These are phyloP conservation scores for Vaccinium myrtillus DNA, from an alignment of 148 eudicot species.

Conservation along the genomic window DNA sequence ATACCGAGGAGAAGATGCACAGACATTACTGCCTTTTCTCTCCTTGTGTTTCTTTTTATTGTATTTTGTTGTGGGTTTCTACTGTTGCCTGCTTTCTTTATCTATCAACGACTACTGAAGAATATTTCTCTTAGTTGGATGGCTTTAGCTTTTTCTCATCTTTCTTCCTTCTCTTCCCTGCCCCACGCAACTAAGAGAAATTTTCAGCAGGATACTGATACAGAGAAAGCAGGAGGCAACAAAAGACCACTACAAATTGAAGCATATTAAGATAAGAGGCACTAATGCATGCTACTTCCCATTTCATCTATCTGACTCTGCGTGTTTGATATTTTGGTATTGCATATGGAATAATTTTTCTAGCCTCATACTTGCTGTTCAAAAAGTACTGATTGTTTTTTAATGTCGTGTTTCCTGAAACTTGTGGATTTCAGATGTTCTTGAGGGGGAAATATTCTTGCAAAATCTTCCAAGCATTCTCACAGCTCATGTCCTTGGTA, in stretches of 20 bases:
- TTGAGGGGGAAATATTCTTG: constrained; percentile 92
- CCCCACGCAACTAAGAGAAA: background rate
- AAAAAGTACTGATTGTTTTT: background rate
- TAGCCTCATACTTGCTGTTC: background rate
- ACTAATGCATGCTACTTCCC: background rate
- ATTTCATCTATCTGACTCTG: background rate
- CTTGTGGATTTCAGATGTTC: constrained; percentile 50
- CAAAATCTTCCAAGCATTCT: constrained; percentile 96
- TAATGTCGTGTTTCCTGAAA: constrained; percentile 1
- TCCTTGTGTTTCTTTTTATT: background rate
- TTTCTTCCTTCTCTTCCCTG: background rate
- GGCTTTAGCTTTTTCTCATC: background rate
- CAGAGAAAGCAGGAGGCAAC: background rate
- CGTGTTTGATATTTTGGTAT: background rate
- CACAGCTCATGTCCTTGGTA: constrained; percentile 76
- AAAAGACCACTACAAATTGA: background rate
- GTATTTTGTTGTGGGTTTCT: background rate
- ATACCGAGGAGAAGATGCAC: background rate
- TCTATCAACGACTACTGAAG: background rate
- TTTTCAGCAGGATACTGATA: background rate
- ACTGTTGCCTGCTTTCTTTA: constrained; percentile 1
- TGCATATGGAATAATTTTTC: background rate
- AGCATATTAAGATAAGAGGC: background rate
- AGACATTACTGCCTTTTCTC: background rate
- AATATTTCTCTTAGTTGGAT: background rate